These are phyloP conservation scores for Pistacia vera DNA, from an alignment of 345 rosid genomes.

Conservation along the genomic window DNA sequence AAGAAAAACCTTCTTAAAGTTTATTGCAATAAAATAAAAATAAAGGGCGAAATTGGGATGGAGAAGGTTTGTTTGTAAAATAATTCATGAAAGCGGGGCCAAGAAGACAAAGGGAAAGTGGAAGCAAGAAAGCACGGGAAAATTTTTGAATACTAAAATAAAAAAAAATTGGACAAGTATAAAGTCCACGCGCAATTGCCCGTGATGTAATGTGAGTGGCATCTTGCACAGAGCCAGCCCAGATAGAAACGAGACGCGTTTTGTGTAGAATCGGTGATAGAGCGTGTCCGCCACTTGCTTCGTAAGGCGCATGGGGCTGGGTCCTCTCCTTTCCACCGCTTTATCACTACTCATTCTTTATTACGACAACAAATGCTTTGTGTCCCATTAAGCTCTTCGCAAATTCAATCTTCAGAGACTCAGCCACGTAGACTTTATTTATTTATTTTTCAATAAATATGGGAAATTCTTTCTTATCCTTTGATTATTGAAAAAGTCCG, in stretches of 20 bases:
- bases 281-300: conserved; percentile 2
- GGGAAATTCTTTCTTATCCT: no score
- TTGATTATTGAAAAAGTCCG: no score
- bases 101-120: background rate
- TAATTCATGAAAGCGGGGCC: background rate
- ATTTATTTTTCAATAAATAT: no score
- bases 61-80: background rate
- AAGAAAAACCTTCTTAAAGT: no score
- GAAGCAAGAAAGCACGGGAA: background rate
- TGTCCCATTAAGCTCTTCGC: background rate
- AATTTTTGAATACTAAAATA: background rate
- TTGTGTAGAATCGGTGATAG: background rate
- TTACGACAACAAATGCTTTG: background rate
- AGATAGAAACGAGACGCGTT: background rate
- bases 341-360: background rate
- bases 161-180: background rate
- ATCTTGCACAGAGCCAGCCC: background rate
- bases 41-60: background rate
- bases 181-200: conserved; percentile 30
- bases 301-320: background rate
- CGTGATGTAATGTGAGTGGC: background rate
- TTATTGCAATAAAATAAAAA: background rate
- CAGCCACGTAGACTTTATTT: background rate
- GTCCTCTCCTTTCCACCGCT: background rate
- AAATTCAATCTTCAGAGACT: background rate